A percentile compares a stretch with the other conserved stretches of the same genome.
Evolutionary conservation across 352 stramenopile genomes (phyloP).

Genomic region (Phytophthora rubi): DNA sequence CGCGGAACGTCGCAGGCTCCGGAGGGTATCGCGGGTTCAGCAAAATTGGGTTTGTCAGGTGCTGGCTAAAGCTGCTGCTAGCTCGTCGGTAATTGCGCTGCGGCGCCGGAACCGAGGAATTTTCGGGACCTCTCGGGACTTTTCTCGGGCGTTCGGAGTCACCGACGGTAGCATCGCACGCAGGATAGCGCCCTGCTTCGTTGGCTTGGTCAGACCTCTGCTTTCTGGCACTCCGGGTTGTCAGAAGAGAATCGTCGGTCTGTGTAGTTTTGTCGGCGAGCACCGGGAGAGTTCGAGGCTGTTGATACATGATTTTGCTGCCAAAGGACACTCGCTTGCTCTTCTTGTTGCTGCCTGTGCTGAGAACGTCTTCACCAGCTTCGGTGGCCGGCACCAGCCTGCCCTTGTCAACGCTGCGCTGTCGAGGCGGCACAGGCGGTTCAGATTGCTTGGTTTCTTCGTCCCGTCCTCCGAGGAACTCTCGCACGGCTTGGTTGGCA

Average conservation of each 20-base stretch:
- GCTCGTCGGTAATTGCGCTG: constrained; percentile 26
- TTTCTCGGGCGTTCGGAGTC: constrained; percentile 31
- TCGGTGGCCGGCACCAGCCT: not conserved
- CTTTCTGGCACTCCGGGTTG: constrained; percentile 7
- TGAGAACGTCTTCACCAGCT: not conserved
- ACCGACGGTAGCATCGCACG: constrained; percentile 4
- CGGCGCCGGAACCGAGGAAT: not conserved
- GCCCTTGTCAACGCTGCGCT: not conserved
- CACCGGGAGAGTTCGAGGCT: constrained; percentile 34
- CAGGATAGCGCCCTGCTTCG: constrained; percentile 8
- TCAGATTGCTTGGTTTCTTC: constrained; percentile 27
- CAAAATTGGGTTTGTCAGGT: constrained; percentile 56
- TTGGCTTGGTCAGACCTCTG: not conserved
- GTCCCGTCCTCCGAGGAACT: constrained; percentile 39
- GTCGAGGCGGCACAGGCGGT: not conserved
- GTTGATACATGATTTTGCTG: constrained; percentile 8
- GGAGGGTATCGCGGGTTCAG: constrained; percentile 55
- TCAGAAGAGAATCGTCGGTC: constrained; percentile 30
- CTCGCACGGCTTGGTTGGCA: constrained; percentile 37
- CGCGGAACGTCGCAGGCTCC: constrained; percentile 46
- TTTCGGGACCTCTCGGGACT: constrained; percentile 8
- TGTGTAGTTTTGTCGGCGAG: constrained; percentile 48
- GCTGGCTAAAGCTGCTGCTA: constrained; percentile 11
- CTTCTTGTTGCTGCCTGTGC: constrained; percentile 5
- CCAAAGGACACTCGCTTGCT: constrained; percentile 39